Evolutionary conservation across 495 filamentous ascomycete species (phyloP).

Genomic region (Penicillium pulvis): DNA sequence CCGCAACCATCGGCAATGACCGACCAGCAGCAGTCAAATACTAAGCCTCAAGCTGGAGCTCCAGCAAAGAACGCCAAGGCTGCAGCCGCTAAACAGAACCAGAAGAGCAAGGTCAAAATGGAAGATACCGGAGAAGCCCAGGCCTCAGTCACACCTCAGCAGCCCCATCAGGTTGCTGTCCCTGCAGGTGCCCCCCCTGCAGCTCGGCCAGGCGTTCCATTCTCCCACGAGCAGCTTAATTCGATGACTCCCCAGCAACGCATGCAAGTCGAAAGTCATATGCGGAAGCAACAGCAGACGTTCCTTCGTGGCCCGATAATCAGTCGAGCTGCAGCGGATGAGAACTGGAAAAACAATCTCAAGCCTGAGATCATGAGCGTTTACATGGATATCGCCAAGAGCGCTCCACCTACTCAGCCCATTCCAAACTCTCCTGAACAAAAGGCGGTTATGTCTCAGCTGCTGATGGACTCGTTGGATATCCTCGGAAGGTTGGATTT

Average conservation of each 20-base stretch:
- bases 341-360: constrained; percentile 39
- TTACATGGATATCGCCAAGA: constrained; percentile 43
- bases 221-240: constrained; percentile 56
- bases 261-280: constrained; percentile 39
- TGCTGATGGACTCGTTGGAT: constrained; percentile 44
- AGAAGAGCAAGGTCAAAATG: constrained; percentile 60
- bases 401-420: constrained; percentile 30
- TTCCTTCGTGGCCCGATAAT: constrained; percentile 29
- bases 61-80: constrained; percentile 34
- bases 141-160: constrained; percentile 45
- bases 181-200: constrained; percentile 26
- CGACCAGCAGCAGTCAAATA: constrained; percentile 18
- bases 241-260: constrained; percentile 54
- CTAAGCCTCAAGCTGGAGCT: constrained; percentile 27
- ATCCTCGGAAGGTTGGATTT: constrained; percentile 44
- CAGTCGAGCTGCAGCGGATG: constrained; percentile 37
- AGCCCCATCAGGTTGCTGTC: constrained; percentile 31
- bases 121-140: constrained; percentile 61
- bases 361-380: constrained; percentile 41
- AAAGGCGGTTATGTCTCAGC: constrained; percentile 50
- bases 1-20: constrained; percentile 24
- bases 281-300: constrained; percentile 36
- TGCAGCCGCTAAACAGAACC: constrained; percentile 26
- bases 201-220: constrained; percentile 33
- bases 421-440: constrained; percentile 44